Evolutionary conservation across 2,329 filamentous ascomycete species (phyloP).

Genomic region (Curvularia eragrostidis): DNA sequence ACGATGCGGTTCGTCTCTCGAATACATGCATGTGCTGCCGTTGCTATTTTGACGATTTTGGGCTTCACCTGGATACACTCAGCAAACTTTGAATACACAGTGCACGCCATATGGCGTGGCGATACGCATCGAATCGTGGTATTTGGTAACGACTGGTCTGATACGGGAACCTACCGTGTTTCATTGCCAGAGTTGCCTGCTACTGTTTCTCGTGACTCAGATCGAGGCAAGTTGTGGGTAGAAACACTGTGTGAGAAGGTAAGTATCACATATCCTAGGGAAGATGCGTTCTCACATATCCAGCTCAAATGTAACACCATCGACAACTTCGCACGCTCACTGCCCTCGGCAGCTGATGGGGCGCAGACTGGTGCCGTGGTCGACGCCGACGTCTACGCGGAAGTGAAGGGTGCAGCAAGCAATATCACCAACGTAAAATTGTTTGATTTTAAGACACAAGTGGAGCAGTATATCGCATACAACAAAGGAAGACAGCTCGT

Average conservation of each 20-base stretch:
- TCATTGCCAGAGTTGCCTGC: conserved; percentile 35
- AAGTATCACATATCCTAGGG: conserved; percentile 25
- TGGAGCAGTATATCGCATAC: conserved; percentile 46
- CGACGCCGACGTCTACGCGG: conserved; percentile 40
- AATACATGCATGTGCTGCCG: conserved; percentile 37
- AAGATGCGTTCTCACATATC: conserved; percentile 21
- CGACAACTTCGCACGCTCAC: conserved; percentile 49
- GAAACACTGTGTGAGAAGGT: conserved; percentile 49
- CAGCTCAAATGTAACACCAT: conserved; percentile 47
- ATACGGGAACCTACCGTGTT: conserved; percentile 46
- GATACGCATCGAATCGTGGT: conserved; percentile 45
- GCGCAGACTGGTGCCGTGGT: conserved; percentile 39
- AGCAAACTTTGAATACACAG: conserved; percentile 33
- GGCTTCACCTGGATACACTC: conserved; percentile 44
- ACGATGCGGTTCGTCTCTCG: conserved; percentile 44
- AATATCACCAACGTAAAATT: conserved; percentile 26
- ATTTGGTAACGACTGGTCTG: conserved; percentile 51
- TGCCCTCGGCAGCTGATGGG: conserved; percentile 25
- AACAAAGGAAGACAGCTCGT: conserved; percentile 27
- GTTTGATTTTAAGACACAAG: conserved; percentile 48
- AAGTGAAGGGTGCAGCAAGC: conserved; percentile 28
- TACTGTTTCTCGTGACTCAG: conserved; percentile 34
- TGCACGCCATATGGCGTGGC: conserved; percentile 40
- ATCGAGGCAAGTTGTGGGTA: conserved; percentile 45
- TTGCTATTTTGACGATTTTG: conserved; percentile 35